Base-by-base conservation (phyloP, 441 rosid genomes). In the Populus hybrid region DNA sequence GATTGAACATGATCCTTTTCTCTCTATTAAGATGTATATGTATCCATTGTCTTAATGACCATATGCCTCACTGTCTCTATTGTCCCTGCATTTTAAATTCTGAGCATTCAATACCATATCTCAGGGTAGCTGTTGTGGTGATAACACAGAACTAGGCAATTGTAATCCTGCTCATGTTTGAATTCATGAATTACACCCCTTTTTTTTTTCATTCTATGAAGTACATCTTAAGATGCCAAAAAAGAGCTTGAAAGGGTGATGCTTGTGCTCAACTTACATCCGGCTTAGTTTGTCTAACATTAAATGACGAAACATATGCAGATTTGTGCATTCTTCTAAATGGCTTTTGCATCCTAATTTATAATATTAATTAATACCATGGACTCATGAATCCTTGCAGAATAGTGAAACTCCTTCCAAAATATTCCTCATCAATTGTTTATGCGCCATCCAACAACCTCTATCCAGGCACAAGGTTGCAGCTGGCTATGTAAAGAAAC, bases 371-470 rank as follows among this genome's bases (percentile, higher is more conserved):
- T 3, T 40, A 40, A 21, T 23, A 64, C 10, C 68, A 64, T 23
- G 68, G 33, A 64, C 9, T 10, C 35, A 5, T 78, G n/a, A 29
- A 61, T 66, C 63, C 78, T 50, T 84, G 87, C 91, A 92, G 99
- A 93, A 89, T 80, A 89, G 85, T 1, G 96, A 93, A 86, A 87
- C 89, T 69, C 95, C 98, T 16, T 86, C 98, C 28, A 94, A 92
- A 82, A 91, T 96, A 69, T 96, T 96, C 92, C 96, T 96, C 77
- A 86, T 96, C 87, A 96, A 96, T 86, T 94, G 98, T 84, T 75
- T 94, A 78, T 90, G 92, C 73, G 92, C 97, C 45, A 91, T 94
- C 84, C 98, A 92, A 66, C 98, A 92, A 82, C 98, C 98, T 12
- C 80, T 94, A 71, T 85, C 86, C 18, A 82, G 92, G 80, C 93